Evolutionary conservation across 371 early-diverging fungal genomes (phyloP), one percentile per base, ranked within the genome.

Genomic region (Racocetra persica): DNA sequence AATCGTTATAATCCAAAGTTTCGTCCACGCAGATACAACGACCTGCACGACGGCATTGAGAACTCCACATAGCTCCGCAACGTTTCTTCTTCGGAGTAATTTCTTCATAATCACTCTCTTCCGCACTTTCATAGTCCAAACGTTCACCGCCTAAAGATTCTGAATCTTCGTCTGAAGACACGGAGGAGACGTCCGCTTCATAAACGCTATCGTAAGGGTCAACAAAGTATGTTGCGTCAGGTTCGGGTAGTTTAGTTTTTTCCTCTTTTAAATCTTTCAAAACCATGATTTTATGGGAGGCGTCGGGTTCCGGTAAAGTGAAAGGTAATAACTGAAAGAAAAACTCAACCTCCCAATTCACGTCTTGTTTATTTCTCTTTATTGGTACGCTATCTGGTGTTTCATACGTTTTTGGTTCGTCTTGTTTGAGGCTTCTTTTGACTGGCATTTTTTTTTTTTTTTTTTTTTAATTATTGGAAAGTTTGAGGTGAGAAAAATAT

Each of bases 31-130:
- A 74, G 54, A 32, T 74, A 55, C 74, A 74, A 16, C 74, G 74
- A 24, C 74, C 57, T 10, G 74, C 74, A 55, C 74, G 74, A 74
- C 74, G 74, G 57, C 74, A 74, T 55, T 74, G 54, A 8, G 74
- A 54, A 28, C 74, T 41, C 74, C 74, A 74, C 74, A 74, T 74
- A 36, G 74, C 74, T 24, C 74, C 74, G 28, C 74, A 74, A 1
- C 41, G 51, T 74, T 74, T 74, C 55, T 72, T 72, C 49, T 52
- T 41, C 16, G 51, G 51, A 52, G 24, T 13, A 7, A 52, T 26
- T 22, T 13, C n/a, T 36, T 32, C 52, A 51, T 54, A 51, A 10
- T 51, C 54, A 20, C 55, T 36, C 18, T 74, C 74, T 54, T 41
- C 41, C 18, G 41, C 51, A 57, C 18, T 36, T 22, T 55, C 52